Evolutionary conservation across 1,284 basidiomycete species (phyloP).

Genomic region (Irpex sp.): DNA sequence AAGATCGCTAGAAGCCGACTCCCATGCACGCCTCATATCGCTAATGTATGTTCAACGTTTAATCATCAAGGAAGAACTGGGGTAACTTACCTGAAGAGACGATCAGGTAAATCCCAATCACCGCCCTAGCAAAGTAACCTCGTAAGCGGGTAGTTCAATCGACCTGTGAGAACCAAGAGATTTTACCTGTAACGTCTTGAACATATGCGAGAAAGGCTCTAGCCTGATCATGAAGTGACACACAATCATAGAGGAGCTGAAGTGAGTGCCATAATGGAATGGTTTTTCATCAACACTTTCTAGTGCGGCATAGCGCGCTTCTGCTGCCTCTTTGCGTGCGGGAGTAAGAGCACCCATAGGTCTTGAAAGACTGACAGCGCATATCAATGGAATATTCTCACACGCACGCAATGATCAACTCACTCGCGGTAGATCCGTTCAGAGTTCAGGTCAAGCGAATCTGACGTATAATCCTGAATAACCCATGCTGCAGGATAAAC

Average conservation of each 20-base stretch:
- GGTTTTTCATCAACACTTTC: conserved; percentile 82
- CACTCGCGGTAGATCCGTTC: conserved; percentile 76
- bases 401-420: conserved; percentile 21
- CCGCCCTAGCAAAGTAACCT: conserved; percentile 54
- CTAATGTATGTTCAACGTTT: conserved; percentile 29
- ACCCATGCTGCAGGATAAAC: conserved; percentile 67
- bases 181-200: conserved; percentile 76
- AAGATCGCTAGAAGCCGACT: conserved; percentile 83
- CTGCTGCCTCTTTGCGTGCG: conserved; percentile 69
- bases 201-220: conserved; percentile 90
- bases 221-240: conserved; percentile 93
- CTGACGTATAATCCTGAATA: conserved; percentile 80
- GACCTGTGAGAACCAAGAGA: conserved; percentile 4
- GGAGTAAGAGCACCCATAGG: conserved; percentile 92
- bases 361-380: conserved; percentile 55
- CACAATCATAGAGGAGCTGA: conserved; percentile 95
- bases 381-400: background rate
- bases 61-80: background rate
- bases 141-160: background rate
- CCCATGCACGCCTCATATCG: conserved; percentile 75
- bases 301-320: conserved; percentile 72
- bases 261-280: conserved; percentile 95
- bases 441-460: conserved; percentile 67
- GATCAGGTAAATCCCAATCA: conserved; percentile 95
- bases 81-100: conserved; percentile 70